Evolutionary conservation across 1,284 basidiomycete genomes (phyloP).

Genomic region (Ceratobasidium sp.): DNA sequence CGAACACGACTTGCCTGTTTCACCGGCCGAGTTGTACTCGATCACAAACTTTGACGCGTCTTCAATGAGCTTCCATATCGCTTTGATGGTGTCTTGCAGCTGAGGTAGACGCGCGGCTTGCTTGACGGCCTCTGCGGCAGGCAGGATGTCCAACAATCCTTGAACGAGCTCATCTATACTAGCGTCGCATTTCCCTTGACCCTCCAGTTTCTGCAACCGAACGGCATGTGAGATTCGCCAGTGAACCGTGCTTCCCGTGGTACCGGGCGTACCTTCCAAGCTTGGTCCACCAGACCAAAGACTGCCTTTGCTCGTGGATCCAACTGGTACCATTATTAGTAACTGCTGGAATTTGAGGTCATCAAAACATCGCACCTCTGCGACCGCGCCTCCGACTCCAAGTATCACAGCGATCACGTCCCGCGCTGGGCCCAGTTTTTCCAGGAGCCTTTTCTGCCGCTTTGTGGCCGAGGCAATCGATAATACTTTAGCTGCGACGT

Average conservation of each 20-base stretch:
- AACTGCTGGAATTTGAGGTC: neutral
- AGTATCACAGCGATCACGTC: neutral
- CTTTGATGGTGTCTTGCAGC: neutral
- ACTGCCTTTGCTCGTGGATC: neutral
- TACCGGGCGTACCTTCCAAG: neutral
- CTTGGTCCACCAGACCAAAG: neutral
- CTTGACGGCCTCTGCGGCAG: neutral
- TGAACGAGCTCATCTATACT: neutral
- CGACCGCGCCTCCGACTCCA: neutral
- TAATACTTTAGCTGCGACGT: neutral
- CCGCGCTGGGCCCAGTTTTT: neutral
- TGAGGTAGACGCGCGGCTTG: neutral
- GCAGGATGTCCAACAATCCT: neutral
- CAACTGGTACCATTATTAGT: neutral
- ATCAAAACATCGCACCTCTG: neutral
- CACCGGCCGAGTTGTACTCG: neutral
- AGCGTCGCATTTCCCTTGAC: conserved; percentile 6
- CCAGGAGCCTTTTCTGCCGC: neutral
- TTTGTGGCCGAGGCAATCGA: neutral
- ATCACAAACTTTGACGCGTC: conserved; percentile 3
- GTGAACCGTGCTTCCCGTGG: too few species aligned
- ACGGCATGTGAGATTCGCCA: too few species aligned
- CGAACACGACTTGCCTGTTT: neutral
- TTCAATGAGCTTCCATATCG: neutral
- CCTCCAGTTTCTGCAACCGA: neutral